These are phyloP conservation scores for Xylaria scruposa DNA, from an alignment of 495 filamentous ascomycete genomes.

Conservation along the genomic window DNA sequence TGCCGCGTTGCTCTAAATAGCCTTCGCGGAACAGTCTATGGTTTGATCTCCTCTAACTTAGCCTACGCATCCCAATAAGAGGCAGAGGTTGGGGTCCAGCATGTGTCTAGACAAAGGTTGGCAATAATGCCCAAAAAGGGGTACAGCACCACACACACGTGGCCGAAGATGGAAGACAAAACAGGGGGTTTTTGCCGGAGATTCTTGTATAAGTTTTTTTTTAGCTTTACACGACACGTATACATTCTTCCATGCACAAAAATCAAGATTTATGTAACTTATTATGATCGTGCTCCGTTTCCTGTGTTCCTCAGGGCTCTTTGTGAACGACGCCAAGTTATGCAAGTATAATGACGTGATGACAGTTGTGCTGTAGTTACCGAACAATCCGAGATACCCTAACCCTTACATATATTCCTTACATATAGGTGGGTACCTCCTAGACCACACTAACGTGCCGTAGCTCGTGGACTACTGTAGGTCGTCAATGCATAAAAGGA, in stretches of 20 bases:
- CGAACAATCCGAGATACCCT: neutral
- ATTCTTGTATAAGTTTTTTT: neutral
- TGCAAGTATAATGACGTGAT: neutral
- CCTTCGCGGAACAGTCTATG: neutral
- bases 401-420: slow-evolving; percentile 12
- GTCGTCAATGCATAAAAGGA: neutral
- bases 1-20: neutral
- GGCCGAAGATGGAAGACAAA: neutral
- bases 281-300: neutral
- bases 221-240: neutral
- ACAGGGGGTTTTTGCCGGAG: neutral
- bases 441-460: neutral
- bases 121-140: neutral
- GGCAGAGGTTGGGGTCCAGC: neutral
- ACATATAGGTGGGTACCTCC: slow-evolving; percentile 13
- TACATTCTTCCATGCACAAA: neutral
- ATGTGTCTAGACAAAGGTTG: neutral
- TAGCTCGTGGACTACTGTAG: neutral
- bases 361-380: neutral
- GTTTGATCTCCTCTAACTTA: neutral
- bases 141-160: neutral
- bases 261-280: neutral
- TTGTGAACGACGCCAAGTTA: neutral
- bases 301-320: neutral
- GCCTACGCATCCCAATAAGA: neutral